phyloP scores from a whole-genome alignment of 2,329 filamentous ascomycete species.

The Talaromyces funiculosus region DNA sequence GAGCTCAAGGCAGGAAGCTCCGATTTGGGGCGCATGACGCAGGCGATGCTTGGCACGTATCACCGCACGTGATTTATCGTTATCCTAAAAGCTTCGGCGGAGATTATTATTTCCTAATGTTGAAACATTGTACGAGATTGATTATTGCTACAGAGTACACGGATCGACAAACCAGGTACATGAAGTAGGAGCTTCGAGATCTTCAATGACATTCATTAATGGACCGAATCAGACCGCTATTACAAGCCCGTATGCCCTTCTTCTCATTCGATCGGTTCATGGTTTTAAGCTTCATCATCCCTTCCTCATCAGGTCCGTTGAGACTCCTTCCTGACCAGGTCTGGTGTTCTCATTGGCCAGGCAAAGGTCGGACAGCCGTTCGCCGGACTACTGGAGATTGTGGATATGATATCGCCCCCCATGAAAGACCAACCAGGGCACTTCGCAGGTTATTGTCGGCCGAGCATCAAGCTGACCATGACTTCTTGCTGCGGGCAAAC shows the following conservation, averaged over 20 bases:
- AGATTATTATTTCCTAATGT: not conserved
- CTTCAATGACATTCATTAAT: not conserved
- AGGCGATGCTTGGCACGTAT: conserved; percentile 1
- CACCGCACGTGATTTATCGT: conserved; percentile 4
- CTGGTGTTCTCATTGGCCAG: not conserved
- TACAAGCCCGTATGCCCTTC: not conserved
- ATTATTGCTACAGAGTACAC: not conserved
- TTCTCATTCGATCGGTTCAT: not conserved
- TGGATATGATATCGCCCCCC: not conserved
- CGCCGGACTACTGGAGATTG: not conserved
- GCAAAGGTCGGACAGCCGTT: not conserved
- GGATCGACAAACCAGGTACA: not conserved
- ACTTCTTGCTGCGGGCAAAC: not conserved
- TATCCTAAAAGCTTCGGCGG: not conserved
- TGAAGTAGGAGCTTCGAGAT: not conserved
- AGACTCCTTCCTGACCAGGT: not conserved
- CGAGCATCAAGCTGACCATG: not conserved
- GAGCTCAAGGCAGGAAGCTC: not conserved
- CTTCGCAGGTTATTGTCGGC: not conserved
- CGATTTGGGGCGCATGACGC: conserved; percentile 4
- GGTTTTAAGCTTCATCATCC: not conserved
- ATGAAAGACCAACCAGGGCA: not conserved
- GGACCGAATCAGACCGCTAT: not conserved
- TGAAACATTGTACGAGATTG: not conserved
- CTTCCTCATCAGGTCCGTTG: not conserved